These are phyloP conservation scores for Allium cepa DNA, from an alignment of 106 monocot species.

Conservation along the genomic window DNA sequence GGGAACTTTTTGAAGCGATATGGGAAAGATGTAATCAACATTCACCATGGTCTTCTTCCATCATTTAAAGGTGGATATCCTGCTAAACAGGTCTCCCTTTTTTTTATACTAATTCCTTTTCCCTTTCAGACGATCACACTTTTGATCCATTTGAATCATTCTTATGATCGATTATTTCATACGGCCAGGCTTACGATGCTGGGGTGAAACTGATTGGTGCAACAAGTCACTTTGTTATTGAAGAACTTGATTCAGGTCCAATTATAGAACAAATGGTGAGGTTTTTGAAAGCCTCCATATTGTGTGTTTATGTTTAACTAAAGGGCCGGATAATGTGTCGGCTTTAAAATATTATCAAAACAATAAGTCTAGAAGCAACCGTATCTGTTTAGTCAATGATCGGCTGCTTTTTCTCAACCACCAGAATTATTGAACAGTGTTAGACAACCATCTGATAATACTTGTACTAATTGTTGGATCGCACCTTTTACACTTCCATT, in stretches of 20 bases:
- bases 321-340: too few species aligned
- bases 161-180: not conserved
- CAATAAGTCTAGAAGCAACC: too few species aligned
- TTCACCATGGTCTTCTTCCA: slow-evolving; percentile 94
- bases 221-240: slow-evolving; percentile 83
- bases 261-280: slow-evolving; percentile 91
- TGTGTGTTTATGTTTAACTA: not conserved
- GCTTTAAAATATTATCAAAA: too few species aligned
- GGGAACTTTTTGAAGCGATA: slow-evolving; percentile 56
- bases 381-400: too few species aligned
- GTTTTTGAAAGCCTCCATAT: not conserved
- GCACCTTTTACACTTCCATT: too few species aligned
- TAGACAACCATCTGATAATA: too few species aligned
- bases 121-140: not conserved
- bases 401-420: too few species aligned
- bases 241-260: slow-evolving; percentile 69
- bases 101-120: not conserved
- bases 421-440: too few species aligned
- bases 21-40: slow-evolving; percentile 86
- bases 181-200: slow-evolving; percentile 64
- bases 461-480: too few species aligned
- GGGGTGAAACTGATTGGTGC: slow-evolving; percentile 90
- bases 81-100: slow-evolving; percentile 46
- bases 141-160: not conserved
- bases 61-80: slow-evolving; percentile 83